Evolutionary conservation across 805 yeast species (phyloP).

Genomic region (Wickerhamomyces tratensis): DNA sequence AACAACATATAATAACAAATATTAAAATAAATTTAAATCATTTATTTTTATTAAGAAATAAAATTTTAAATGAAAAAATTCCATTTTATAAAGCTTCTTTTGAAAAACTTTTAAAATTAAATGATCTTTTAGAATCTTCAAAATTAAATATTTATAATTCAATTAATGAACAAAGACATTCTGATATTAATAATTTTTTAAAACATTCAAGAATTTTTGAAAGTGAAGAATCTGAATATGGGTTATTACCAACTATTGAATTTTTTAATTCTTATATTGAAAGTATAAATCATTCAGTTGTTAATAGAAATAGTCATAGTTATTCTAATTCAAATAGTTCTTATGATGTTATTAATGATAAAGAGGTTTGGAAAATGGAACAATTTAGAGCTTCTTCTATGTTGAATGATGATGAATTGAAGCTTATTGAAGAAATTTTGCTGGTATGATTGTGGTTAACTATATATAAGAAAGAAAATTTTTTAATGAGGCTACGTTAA

Average conservation of each 20-base stretch:
- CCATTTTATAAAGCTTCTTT: slow-evolving; percentile 11
- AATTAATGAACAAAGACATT: not conserved
- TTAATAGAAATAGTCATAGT: too few relatives aligned
- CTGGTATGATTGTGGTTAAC: too few relatives aligned
- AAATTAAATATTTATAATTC: not conserved
- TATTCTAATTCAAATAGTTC: too few relatives aligned
- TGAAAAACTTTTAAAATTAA: slow-evolving; percentile 2
- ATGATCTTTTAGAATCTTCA: not conserved
- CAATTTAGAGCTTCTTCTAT: not conserved
- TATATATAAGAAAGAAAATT: not conserved
- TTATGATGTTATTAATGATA: too few relatives aligned
- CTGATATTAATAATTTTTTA: slow-evolving; percentile 1
- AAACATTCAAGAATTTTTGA: slow-evolving; percentile 11
- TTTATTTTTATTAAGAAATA: slow-evolving; percentile 3
- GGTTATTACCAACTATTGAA: slow-evolving; percentile 13
- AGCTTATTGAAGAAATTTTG: slow-evolving; percentile 1
- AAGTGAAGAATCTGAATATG: slow-evolving; percentile 9
- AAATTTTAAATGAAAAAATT: slow-evolving; percentile 8
- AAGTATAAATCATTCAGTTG: not conserved
- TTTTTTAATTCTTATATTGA: slow-evolving; percentile 12
- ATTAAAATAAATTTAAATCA: slow-evolving; percentile 4
- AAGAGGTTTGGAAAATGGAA: slow-evolving; percentile 3
- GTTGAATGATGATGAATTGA: slow-evolving; percentile 5
- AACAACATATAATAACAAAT: slow-evolving; percentile 6
- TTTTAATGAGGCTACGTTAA: too few relatives aligned